Evolutionary conservation across 2,329 filamentous ascomycete genomes (phyloP).

Genomic region (Magnaporthiopsis poae): DNA sequence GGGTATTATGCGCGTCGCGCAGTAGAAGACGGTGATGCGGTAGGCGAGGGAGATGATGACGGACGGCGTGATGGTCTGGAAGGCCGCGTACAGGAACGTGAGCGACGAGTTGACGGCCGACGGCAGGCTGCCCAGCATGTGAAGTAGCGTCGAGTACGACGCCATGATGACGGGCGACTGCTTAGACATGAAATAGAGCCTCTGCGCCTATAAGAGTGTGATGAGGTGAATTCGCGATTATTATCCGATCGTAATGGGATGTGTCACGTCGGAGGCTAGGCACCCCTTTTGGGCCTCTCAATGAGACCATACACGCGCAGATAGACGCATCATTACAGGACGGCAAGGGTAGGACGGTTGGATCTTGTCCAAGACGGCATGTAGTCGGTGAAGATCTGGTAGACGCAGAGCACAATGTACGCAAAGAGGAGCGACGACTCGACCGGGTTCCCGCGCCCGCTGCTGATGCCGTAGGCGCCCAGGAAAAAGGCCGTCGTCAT

Average conservation of each 20-base stretch:
- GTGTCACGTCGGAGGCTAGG: no score
- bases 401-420: slow-evolving; percentile 95
- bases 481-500: slow-evolving; percentile 89
- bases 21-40: slow-evolving; percentile 89
- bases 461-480: slow-evolving; percentile 86
- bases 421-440: slow-evolving; percentile 93
- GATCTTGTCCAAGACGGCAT: no score
- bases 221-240: no score
- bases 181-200: no score
- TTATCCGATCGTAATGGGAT: no score
- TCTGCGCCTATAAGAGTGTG: no score
- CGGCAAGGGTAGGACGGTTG: no score
- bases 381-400: slow-evolving; percentile 98
- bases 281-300: no score
- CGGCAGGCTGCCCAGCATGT: slow-evolving; percentile 73
- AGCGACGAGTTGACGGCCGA: slow-evolving; percentile 73
- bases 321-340: no score
- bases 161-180: slow-evolving; percentile 99
- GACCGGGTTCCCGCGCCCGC: slow-evolving; percentile 85
- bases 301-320: no score
- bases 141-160: slow-evolving; percentile 83
- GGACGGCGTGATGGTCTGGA: slow-evolving; percentile 89
- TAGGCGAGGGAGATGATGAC: slow-evolving; percentile 93
- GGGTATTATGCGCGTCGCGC: slow-evolving; percentile 88
- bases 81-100: slow-evolving; percentile 78